These are phyloP conservation scores for Hordeum pubiflorum DNA, from an alignment of 202 grass and related monocot species.

Conservation along the genomic window DNA sequence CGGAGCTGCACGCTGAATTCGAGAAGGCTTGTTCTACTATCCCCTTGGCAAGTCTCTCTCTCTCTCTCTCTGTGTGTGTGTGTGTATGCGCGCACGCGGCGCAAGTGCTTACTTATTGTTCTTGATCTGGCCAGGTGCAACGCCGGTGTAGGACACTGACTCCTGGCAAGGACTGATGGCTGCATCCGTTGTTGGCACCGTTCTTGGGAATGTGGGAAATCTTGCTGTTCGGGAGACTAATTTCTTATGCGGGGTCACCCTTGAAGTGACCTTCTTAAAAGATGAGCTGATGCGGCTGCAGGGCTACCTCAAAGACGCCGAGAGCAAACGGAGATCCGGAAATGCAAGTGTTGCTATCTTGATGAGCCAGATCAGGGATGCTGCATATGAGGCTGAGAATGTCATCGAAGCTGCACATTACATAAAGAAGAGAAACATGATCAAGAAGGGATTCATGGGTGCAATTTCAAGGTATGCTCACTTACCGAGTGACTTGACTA, in stretches of 20 bases:
- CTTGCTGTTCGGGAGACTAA: not conserved
- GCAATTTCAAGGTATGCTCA: slow-evolving; percentile 33
- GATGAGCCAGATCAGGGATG: not conserved
- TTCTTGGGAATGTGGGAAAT: not conserved
- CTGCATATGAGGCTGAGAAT: not conserved
- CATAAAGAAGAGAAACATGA: slow-evolving; percentile 6
- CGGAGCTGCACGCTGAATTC: no score
- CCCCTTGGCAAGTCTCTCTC: no score
- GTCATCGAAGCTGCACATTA: slow-evolving; percentile 10
- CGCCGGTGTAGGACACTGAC: no score
- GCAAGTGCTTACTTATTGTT: no score
- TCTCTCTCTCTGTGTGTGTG: no score
- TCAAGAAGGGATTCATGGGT: slow-evolving; percentile 24
- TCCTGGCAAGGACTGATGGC: no score
- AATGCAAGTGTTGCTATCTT: not conserved
- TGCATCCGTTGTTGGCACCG: not conserved
- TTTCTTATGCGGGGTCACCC: not conserved
- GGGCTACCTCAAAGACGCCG: not conserved
- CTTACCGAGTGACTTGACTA: slow-evolving; percentile 11
- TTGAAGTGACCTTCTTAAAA: not conserved
- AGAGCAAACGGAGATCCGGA: not conserved
- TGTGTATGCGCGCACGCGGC: no score
- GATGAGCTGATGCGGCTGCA: not conserved
- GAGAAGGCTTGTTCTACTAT: no score
- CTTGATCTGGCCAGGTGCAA: no score